phyloP scores from a whole-genome alignment of 1,284 basidiomycete species.

The Mycena sp. region DNA sequence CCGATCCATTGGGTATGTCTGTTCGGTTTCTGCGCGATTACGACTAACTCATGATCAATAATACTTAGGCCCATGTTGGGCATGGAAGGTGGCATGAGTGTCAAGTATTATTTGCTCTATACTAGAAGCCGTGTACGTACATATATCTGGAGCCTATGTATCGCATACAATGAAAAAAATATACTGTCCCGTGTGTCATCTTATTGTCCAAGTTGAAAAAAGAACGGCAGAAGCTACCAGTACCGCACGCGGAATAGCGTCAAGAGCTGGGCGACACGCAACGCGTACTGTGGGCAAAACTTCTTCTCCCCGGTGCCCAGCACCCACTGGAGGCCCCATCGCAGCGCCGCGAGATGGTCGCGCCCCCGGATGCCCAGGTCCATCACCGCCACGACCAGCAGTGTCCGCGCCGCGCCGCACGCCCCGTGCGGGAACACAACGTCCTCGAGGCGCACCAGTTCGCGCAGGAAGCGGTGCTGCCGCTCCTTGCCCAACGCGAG shows the following conservation, averaged over 20 bases:
- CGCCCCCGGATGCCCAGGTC: no score
- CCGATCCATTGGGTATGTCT: conserved; percentile 57
- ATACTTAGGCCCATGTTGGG: conserved; percentile 64
- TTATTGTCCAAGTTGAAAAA: neutral
- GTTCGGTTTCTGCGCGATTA: no score
- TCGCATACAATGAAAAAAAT: neutral
- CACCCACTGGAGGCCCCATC: no score
- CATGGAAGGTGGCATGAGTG: conserved; percentile 55
- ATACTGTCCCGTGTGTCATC: no score
- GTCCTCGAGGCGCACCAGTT: no score
- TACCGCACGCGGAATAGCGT: neutral
- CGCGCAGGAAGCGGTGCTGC: neutral
- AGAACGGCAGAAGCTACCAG: neutral
- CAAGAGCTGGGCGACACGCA: neutral
- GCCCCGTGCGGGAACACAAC: no score
- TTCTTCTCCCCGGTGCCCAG: neutral
- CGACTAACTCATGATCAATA: neutral
- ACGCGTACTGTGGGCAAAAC: neutral
- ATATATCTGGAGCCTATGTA: neutral
- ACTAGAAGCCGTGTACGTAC: neutral
- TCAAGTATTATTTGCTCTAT: neutral
- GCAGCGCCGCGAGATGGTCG: no score
- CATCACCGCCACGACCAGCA: no score
- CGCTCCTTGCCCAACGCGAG: neutral
- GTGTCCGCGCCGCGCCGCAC: no score